Base-by-base conservation (phyloP, 352 stramenopile genomes). In the Globisporangium paddicum region DNA sequence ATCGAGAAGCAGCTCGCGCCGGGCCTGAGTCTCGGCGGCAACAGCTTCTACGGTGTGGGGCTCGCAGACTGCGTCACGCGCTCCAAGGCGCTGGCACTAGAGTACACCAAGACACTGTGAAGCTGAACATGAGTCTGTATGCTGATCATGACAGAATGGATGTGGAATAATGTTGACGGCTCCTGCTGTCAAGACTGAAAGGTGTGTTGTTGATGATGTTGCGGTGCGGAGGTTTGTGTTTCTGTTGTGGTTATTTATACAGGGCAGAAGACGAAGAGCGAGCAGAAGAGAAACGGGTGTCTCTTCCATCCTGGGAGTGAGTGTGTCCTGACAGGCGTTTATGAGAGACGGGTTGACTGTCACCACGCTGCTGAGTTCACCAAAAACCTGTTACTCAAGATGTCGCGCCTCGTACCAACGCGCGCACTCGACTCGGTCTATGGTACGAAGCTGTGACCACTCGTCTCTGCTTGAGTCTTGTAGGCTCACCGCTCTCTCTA, bases 31-130 rank as follows among this genome's bases (percentile, higher is more conserved):
- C 60, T 95, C 11, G 78, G 81, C 25, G 87, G 87, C 34, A 96
- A 96, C 64, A 95, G 83, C 60, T 93, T 89, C 28, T 94, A 95
- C 56, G 87, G 87, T 51, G 79, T 96, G 25, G 87, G 87, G 1
- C 70, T 95, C n/a, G 82, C 87, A 2, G 86, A 96, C 50, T 83
- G 72, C 48, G 84, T 96, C 48, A 86, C 79, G 10, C 76, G 80
- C n/a, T 90, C 82, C n/a, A 95, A 90, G 67, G 66, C 79, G 14
- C 78, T 92, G 19, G 82, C 83, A 10, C 68, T 92, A 21, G 70
- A 84, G n/a, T 89, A 87, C 54, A 75, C 34, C 71, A 83, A 49
- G 11, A 47, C 56, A 21, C 52, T 50, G 38, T 58, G 38, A 58
- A 58, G 38, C 30, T 16, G 23, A 37, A 4, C 8, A 11, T 13